Conservation (phyloP, 371 early-diverging fungal genomes). For the Chytridium lagenaria region DNA sequence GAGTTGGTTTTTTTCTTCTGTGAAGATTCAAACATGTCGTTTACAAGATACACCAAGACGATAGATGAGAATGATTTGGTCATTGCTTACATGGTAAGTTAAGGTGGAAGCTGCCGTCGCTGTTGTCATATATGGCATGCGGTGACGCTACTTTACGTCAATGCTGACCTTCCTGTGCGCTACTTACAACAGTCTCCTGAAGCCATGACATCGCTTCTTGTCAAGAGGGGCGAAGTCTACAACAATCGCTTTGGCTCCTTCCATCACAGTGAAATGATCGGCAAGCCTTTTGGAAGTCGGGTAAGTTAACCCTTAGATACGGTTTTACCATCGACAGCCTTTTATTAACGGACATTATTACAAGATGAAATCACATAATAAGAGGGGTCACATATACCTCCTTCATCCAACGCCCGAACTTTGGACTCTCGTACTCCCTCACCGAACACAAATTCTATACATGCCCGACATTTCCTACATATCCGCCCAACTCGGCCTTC, state of each 20-base stretch:
- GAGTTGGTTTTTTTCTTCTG: too few relatives aligned
- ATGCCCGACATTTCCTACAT: slow-evolving; percentile 91
- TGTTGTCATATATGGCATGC: too few relatives aligned
- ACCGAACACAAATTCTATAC: slow-evolving; percentile 96
- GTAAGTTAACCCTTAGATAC: too few relatives aligned
- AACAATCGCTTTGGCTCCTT: slow-evolving; percentile 81
- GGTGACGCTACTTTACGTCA: not conserved
- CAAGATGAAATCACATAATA: slow-evolving; percentile 73
- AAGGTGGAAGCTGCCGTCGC: not conserved
- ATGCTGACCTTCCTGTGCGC: not conserved
- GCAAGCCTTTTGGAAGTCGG: slow-evolving; percentile 84
- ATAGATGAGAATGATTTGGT: slow-evolving; percentile 61
- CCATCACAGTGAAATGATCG: slow-evolving; percentile 82
- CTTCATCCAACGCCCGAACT: slow-evolving; percentile 94
- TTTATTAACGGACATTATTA: too few relatives aligned
- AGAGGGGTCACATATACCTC: slow-evolving; percentile 84
- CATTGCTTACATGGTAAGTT: slow-evolving; percentile 64
- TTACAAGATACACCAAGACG: slow-evolving; percentile 15
- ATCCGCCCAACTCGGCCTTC: slow-evolving; percentile 76
- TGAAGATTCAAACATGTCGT: not conserved
- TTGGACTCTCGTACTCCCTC: slow-evolving; percentile 91
- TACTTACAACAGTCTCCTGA: slow-evolving; percentile 61
- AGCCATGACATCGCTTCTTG: slow-evolving; percentile 64
- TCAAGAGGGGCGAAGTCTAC: slow-evolving; percentile 64
- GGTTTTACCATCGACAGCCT: too few relatives aligned